phyloP scores from a whole-genome alignment of 331 rosid species.

The Dryas integrifolia region DNA sequence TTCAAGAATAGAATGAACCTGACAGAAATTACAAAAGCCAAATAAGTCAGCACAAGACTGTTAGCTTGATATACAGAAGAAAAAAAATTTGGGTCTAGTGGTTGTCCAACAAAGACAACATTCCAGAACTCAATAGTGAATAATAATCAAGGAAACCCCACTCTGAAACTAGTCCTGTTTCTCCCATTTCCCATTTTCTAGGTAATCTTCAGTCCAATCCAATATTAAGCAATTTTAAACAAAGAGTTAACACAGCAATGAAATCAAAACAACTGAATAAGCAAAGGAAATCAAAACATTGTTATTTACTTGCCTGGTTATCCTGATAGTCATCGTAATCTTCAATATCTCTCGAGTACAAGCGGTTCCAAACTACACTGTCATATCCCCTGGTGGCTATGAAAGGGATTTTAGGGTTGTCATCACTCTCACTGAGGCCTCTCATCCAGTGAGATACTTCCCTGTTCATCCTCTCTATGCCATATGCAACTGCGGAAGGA shows the following conservation, averaged over 20 bases:
- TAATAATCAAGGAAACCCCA: not conserved
- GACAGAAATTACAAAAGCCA: conserved; percentile 31
- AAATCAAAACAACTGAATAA: not conserved
- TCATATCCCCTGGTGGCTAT: conserved; percentile 88
- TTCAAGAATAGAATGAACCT: conserved; percentile 69
- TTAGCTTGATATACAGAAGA: too few species aligned
- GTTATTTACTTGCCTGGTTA: conserved; percentile 51
- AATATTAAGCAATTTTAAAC: not conserved
- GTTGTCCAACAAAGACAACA: too few species aligned
- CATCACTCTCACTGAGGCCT: conserved; percentile 47
- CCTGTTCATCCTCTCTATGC: conserved; percentile 74
- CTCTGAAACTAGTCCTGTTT: not conserved
- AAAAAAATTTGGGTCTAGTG: too few species aligned
- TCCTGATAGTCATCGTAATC: conserved; percentile 55
- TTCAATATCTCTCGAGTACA: conserved; percentile 75
- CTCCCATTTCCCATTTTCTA: conserved; percentile 1
- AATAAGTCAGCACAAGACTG: not conserved
- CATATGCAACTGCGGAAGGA: conserved; percentile 65
- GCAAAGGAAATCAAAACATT: conserved; percentile 1
- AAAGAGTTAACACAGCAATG: not conserved
- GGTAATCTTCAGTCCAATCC: not conserved
- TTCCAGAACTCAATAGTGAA: not conserved
- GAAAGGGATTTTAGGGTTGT: conserved; percentile 50
- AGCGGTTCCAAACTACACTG: conserved; percentile 93
- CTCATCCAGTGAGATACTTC: conserved; percentile 92